Base-by-base conservation (phyloP, 2,329 filamentous ascomycete species). In the Fusarium oligoseptatum region DNA sequence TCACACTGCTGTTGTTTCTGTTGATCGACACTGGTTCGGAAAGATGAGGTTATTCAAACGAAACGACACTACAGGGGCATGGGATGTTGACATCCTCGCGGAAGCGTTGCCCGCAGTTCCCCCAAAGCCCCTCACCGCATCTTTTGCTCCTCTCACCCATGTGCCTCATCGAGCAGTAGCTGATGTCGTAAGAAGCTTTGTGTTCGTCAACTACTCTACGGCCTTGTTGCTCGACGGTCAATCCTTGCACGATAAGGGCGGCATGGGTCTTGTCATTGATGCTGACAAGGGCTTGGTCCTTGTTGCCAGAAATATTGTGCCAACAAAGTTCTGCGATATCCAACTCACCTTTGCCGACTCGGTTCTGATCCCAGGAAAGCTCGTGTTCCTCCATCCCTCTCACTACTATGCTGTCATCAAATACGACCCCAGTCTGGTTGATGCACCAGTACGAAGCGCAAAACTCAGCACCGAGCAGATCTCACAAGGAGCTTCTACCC, bases 301-400 rank as follows among this genome's bases (percentile, higher is more conserved):
- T 66, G 95, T 98, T 57, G 98, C 97, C 1, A 88, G 97, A 80
- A 96, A 96, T 1, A 94, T 98, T 70, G 94, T 99, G 14, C 97
- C 97, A 1, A 98, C 98, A 79, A 95, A 98, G 82, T 90, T 99
- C 22, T 98, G 96, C 84, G 97, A 99, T 80, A 97, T 99, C 74
- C 95, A 93, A 45, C 90, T 99, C 76, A 98, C 96, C 6, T 97
- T 99, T 77, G 97, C 97, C n/a, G 97, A 98, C 81, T 98, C 95
- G 2, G 94, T 99, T 78, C 94, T 98, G 63, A 93, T 98, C 8
- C 93, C 95, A 74, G 97, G 93, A 77, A 98, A 97, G 84, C 94
- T 99, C 3, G 89, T 98, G 4, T 99, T 99, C 86, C 87, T 99
- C 81, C 97, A 99, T 80, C 97, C 97, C 10, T 87, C 98, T 60